Conservation (phyloP, 2,329 filamentous ascomycete genomes). For the Cyphellophora europaea region DNA sequence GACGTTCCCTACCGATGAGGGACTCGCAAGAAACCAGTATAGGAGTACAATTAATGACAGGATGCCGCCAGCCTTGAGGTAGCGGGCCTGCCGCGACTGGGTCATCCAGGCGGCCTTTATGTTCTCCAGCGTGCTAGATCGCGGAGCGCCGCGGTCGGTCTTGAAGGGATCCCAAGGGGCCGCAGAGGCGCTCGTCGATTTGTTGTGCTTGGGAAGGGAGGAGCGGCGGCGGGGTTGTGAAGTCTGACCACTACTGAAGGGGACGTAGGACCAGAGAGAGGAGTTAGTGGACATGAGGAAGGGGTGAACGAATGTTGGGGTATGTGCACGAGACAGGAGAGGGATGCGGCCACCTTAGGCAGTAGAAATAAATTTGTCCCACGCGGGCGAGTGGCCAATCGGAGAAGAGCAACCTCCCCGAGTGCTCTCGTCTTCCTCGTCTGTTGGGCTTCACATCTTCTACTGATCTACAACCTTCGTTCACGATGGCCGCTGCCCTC, state of each 20-base stretch:
- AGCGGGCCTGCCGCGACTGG: conserved; percentile 51
- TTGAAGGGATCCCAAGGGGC: conserved; percentile 34
- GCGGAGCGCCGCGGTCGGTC: conserved; percentile 24
- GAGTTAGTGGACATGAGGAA: conserved; percentile 45
- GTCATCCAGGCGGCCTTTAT: conserved; percentile 46
- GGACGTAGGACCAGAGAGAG: conserved; percentile 45
- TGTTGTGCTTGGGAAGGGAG: conserved; percentile 28
- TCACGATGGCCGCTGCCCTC: not conserved
- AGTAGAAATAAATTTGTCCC: not conserved
- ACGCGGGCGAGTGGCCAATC: not conserved
- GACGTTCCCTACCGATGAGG: not conserved
- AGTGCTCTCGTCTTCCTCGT: no score
- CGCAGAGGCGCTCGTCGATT: conserved; percentile 18
- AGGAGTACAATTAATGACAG: conserved; percentile 49
- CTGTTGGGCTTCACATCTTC: no score
- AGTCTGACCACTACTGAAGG: conserved; percentile 34
- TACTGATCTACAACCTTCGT: no score
- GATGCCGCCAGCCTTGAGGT: conserved; percentile 53
- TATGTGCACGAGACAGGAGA: no score
- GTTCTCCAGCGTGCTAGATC: conserved; percentile 31
- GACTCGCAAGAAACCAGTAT: conserved; percentile 44
- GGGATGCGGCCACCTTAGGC: no score
- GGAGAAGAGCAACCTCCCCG: no score
- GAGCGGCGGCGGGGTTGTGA: conserved; percentile 40
- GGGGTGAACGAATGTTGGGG: no score